Evolutionary conservation across 371 early-diverging fungal genomes (phyloP).

Genomic region (Saksenaea vasiformis): DNA sequence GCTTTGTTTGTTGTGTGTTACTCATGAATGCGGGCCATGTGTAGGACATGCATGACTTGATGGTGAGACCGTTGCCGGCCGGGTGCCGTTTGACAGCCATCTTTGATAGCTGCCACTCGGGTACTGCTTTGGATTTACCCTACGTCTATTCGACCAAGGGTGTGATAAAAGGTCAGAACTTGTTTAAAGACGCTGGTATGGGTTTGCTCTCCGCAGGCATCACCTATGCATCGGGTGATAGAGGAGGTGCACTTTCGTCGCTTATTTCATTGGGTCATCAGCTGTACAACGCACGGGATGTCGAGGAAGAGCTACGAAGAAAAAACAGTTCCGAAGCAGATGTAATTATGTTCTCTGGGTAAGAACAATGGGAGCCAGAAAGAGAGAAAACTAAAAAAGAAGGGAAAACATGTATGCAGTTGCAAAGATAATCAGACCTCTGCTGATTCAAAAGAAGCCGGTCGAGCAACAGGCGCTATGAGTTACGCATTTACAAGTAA

Average conservation of each 20-base stretch:
- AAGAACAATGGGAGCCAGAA: no score
- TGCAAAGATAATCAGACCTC: slow-evolving; percentile 92
- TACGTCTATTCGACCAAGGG: slow-evolving; percentile 80
- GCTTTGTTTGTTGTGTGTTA: not conserved
- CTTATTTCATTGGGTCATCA: slow-evolving; percentile 53
- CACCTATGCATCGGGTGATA: slow-evolving; percentile 51
- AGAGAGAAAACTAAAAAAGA: not conserved
- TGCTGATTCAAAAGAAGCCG: slow-evolving; percentile 75
- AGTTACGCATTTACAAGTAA: slow-evolving; percentile 74
- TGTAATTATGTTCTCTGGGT: slow-evolving; percentile 87
- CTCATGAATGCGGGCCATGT: not conserved
- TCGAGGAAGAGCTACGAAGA: slow-evolving; percentile 37
- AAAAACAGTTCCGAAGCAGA: slow-evolving; percentile 65
- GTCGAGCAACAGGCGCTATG: slow-evolving; percentile 78
- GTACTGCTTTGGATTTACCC: slow-evolving; percentile 86
- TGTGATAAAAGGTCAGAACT: slow-evolving; percentile 52
- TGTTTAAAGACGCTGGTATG: slow-evolving; percentile 51
- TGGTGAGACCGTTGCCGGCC: slow-evolving; percentile 83
- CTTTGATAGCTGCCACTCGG: slow-evolving; percentile 87
- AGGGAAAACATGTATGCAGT: slow-evolving; percentile 1
- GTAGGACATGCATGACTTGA: slow-evolving; percentile 68
- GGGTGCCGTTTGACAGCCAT: slow-evolving; percentile 84
- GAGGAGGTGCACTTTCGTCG: slow-evolving; percentile 43
- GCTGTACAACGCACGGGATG: slow-evolving; percentile 38
- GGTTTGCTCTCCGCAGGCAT: slow-evolving; percentile 54